Conservation (phyloP, 306 rosid genomes). For the Elaeagnus macrophylla region DNA sequence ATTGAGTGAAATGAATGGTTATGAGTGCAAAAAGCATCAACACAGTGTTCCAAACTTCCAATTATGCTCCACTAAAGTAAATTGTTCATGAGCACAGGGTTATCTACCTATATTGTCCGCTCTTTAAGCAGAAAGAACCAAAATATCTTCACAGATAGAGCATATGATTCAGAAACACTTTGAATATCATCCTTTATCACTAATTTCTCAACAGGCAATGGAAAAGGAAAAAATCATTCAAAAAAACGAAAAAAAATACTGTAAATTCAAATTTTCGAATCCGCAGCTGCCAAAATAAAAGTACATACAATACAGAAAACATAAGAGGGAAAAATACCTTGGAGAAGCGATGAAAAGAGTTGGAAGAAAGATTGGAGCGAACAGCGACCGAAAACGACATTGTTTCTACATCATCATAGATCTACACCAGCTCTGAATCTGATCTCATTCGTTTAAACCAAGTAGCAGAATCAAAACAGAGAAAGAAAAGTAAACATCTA, state of each 20-base stretch:
- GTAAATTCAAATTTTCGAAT: neutral
- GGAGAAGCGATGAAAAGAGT: slow-evolving; percentile 33
- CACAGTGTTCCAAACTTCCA: neutral
- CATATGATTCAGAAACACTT: neutral
- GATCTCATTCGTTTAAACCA: neutral
- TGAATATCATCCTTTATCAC: neutral
- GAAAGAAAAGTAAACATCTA: too few relatives aligned
- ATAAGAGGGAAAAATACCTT: slow-evolving; percentile 23
- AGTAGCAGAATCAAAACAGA: neutral
- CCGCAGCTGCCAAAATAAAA: neutral
- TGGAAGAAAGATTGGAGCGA: slow-evolving; percentile 27
- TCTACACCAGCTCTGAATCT: slow-evolving; percentile 1
- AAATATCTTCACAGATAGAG: neutral
- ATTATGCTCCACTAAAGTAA: neutral
- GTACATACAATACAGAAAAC: neutral
- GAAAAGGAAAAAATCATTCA: neutral
- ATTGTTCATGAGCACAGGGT: too few relatives aligned
- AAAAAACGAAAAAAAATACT: neutral
- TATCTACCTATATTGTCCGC: neutral
- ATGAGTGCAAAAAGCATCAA: neutral
- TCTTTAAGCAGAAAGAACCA: neutral
- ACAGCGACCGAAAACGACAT: slow-evolving; percentile 60
- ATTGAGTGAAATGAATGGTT: too few relatives aligned
- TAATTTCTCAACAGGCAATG: slow-evolving; percentile 1
- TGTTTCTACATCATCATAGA: slow-evolving; percentile 19